Base-by-base conservation (phyloP, 164 flowering plant species). In the Chloranthus sessilifolius region DNA sequence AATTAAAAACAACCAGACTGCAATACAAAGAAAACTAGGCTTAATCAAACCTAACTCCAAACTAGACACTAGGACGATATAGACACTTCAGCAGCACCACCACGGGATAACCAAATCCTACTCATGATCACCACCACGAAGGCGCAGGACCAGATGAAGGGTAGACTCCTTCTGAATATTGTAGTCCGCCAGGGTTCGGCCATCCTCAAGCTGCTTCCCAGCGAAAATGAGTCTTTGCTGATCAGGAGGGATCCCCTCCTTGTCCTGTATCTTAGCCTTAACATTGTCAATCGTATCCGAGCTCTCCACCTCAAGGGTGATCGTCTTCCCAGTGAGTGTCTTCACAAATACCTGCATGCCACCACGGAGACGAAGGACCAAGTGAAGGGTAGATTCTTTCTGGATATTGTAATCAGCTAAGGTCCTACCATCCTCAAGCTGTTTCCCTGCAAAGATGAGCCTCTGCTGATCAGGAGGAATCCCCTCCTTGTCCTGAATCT, bases 131-230 rank as follows among this genome's bases (percentile, higher is more conserved):
- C 48, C 48, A 26, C 48, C 48, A 2, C 48, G 25, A 1, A 47
- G 50, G 4, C 50, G 24, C n/a, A 47, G 50, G 14, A 47, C 50
- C 7, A 47, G 50, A 15, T 47, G 50, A 7, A 47, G 37, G 23
- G 50, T 47, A 15, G 49, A 45, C 31, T 45, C 49, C 26, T 45
- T 45, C 49, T 45, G 49, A 26, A 45, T 45, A 31, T 47, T 47
- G 31, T 47, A 47, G 19, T 47, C 50, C 5, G 50, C 50, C 5
- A 47, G 4, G 1, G 50, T 47, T 15, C 50, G 50, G 14, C 50
- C 37, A 28, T 47, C 50, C 19, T 47, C 37, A 0, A 47, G 50
- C n/a, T 47, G 49, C 22, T 47, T 47, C 1, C 50, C 50, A 7
- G 50, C 31, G 5, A 47, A 16, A 9, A 27, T 47, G 9, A 42